Conservation (phyloP, 208 protist genomes). For the Spironucleus salmonicida region DNA sequence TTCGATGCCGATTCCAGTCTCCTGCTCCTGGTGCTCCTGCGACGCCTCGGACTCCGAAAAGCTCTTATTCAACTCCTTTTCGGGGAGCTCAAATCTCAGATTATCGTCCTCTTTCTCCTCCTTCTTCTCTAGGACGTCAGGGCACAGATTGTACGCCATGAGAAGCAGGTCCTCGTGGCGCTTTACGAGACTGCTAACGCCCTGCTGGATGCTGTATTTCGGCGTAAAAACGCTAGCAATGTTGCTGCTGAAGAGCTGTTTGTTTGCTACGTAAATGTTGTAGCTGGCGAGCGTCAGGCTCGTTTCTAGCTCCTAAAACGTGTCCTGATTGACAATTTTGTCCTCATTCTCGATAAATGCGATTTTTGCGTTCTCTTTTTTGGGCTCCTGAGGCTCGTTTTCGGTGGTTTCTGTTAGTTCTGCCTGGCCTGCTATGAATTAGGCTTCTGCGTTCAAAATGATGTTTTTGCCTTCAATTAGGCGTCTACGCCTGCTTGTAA, state of each 20-base stretch:
- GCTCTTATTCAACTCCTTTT: neutral
- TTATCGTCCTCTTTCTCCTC: neutral
- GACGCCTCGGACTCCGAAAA: neutral
- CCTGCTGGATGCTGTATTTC: neutral
- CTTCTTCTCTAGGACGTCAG: neutral
- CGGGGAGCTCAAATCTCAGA: neutral
- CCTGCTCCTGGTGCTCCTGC: neutral
- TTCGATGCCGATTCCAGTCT: neutral
- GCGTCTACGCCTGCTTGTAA: too few relatives aligned
- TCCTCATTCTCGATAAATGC: conserved; percentile 1
- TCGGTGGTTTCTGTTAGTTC: too few relatives aligned
- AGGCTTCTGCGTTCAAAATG: neutral
- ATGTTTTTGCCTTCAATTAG: too few relatives aligned
- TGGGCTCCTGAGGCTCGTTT: too few relatives aligned
- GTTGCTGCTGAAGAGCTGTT: neutral
- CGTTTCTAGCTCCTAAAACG: conserved; percentile 4
- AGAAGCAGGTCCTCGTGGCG: conserved; percentile 1
- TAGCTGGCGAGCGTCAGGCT: neutral
- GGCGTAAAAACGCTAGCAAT: neutral
- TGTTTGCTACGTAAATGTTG: neutral
- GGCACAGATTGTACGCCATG: conserved; percentile 6
- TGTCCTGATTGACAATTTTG: neutral
- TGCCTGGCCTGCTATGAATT: neutral
- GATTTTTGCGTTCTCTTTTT: neutral
- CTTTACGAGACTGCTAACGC: neutral